A percentile compares a stretch with the other conserved stretches of the same genome.
phyloP scores from a whole-genome alignment of 2,329 filamentous ascomycete species.

The Apiospora aurea region DNA sequence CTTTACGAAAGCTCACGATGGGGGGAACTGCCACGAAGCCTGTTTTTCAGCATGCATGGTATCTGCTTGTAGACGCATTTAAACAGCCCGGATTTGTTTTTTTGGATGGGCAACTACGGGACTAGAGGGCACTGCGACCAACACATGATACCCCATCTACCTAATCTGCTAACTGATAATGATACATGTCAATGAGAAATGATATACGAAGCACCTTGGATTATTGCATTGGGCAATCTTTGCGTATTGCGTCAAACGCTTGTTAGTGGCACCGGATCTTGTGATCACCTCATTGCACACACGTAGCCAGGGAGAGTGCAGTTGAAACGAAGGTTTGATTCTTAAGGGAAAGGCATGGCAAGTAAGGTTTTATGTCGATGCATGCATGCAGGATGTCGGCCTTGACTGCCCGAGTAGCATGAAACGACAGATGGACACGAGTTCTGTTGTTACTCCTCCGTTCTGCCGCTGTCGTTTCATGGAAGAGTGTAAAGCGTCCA shows the following conservation, averaged over 20 bases:
- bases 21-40: background rate
- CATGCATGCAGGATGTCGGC: background rate
- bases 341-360: background rate
- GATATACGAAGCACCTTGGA: slow-evolving; percentile 10
- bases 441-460: background rate
- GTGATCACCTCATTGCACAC: background rate
- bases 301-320: background rate
- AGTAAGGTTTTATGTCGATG: background rate
- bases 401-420: background rate
- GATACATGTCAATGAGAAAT: slow-evolving; percentile 37
- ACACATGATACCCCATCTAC: slow-evolving; percentile 41
- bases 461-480: background rate
- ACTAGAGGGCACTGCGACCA: slow-evolving; percentile 24
- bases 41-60: background rate
- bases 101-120: slow-evolving; percentile 8
- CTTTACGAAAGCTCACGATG: background rate
- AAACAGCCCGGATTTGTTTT: slow-evolving; percentile 10
- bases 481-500: background rate
- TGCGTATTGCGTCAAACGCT: background rate
- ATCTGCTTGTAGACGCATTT: slow-evolving; percentile 8
- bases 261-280: background rate
- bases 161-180: slow-evolving; percentile 36
- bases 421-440: background rate
- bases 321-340: background rate
- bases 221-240: no score